Percentiles rank a stretch among this genome's conserved stretches.
phyloP scores from a whole-genome alignment of 1,139 yeast species.

The Kodamaea derodonti region DNA sequence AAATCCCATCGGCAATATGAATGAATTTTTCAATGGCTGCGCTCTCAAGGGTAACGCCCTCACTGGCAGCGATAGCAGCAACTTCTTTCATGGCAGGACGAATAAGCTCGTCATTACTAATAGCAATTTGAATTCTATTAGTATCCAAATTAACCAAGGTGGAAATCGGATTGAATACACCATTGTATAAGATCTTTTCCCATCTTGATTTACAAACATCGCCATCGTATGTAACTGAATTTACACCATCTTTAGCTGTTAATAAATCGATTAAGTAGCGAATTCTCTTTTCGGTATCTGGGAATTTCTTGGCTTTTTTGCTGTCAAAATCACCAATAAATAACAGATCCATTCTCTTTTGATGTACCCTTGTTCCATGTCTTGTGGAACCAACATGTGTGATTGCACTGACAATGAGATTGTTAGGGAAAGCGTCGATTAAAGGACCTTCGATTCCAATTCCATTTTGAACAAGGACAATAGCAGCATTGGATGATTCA shows the following conservation, averaged over 20 bases:
- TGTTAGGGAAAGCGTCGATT: conserved; percentile 53
- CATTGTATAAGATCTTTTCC: conserved; percentile 71
- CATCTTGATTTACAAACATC: conserved; percentile 57
- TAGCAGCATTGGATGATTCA: conserved; percentile 11
- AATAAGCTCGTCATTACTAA: conserved; percentile 47
- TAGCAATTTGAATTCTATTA: conserved; percentile 54
- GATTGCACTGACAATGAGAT: conserved; percentile 63
- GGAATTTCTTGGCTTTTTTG: conserved; percentile 7
- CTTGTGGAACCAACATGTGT: conserved; percentile 64
- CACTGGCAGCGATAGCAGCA: conserved; percentile 56
- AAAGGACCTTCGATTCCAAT: conserved; percentile 66
- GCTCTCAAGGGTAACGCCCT: conserved; percentile 51
- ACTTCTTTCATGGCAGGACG: conserved; percentile 68
- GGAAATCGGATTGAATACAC: conserved; percentile 59
- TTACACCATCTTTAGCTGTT: conserved; percentile 36
- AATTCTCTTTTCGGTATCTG: conserved; percentile 22
- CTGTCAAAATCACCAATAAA: conserved; percentile 50
- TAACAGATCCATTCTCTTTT: conserved; percentile 51
- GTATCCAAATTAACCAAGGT: conserved; percentile 50
- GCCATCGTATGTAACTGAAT: conserved; percentile 40
- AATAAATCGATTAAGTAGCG: conserved; percentile 49
- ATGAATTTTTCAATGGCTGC: conserved; percentile 45
- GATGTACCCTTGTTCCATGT: conserved; percentile 47
- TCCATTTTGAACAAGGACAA: conserved; percentile 57
- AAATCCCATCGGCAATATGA: conserved; percentile 59